Base-by-base conservation (phyloP, 2,329 filamentous ascomycete species). In the Fusarium pseudocircinatum region DNA sequence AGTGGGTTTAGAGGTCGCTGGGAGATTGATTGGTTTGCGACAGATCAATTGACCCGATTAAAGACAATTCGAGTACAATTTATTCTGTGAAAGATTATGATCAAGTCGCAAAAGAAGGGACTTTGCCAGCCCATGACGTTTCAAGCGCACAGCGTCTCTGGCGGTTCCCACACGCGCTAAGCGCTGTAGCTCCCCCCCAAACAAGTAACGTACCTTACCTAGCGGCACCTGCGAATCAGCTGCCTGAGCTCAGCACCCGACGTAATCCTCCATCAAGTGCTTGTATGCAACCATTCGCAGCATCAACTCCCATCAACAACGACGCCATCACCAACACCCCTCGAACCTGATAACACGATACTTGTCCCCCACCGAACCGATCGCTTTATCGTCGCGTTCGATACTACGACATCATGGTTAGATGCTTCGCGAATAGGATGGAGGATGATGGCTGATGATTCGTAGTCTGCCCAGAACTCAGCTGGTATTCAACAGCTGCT, bases 401-500 rank as follows among this genome's bases (percentile, higher is more conserved):
- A 57, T 60, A 47, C 52, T n/a, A 37, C 56, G 50, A 52, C 68
- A 73, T 59, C 66, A 78, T 77, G 76, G 75, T 78, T 49, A 69
- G 76, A 60, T 67, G 34, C 40, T 28, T 59, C 58, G 47, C 57
- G 44, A 54, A 10, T 44, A 57, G 60, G 32, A 58, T 42, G 63
- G 52, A 47, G 43, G 37, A 63, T 60, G 61, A 78, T 75, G 67
- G 74, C 78, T 80, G 72, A 78, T 69, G 54, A 67, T 74, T 59
- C 72, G 37, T 81, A 98, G 96, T 96, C 96, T 83, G 96, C 96
- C 82, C 96, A 98, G 87, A 98, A 98, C 88, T 98, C 96, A 76
- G 92, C 94, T 81, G 96, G 96, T 84, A 99, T 99, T 83, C 96
- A 98, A 86, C 98, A 96, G 82, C 92, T 99, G 81, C 94, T 99